Base-by-base conservation (phyloP, 805 yeast genomes). In the Candida nemodendra region DNA sequence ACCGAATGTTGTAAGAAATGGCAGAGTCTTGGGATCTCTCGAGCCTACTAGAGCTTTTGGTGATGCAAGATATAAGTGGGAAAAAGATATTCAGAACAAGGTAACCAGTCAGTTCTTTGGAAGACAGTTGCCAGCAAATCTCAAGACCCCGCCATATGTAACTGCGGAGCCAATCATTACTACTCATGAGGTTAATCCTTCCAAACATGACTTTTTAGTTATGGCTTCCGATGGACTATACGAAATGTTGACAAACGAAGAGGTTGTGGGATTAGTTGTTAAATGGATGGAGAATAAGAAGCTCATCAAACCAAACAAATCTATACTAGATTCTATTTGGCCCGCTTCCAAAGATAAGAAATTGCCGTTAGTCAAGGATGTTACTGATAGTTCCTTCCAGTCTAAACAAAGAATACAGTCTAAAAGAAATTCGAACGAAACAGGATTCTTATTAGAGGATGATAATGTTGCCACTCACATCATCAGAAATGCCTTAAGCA, bases 21-120 rank as follows among this genome's bases (percentile, higher is more conserved):
- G 98, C 4, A 78, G 99, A 54, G 85, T 93, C 9, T 71, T 93
- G 49, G 99, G 99, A 0, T 79, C 93, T 9, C 72, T 93, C 45
- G 98, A 93, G 62, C 99, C 99, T 11, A 79, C 96, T 0, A 73
- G 99, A 54, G 95, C 98, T 1, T 93, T 93, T 69, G 99, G 99
- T 32, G 99, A 93, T 62, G 95, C 96, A 42, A 76, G 96, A 44
- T 93, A 88, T 59, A 93, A 93, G 58, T 74, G 95, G 71, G 78
- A 89, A 11, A 62, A 59, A 9, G 78, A 81, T 16, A 74, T 87
- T 39, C 97, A 95, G 54, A 82, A 82, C 32, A 66, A 72, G 41
- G 72, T 85, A 17, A 81, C 86, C 50, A 73, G 81, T 44, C 81
- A 80, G 51, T 81, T 89, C 49, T 90, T 91, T 58, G 95, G 96